A percentile compares a stretch with the other conserved stretches of the same genome.
Evolutionary conservation across 257 asterid genomes (phyloP).

Genomic region (Apocynum venetum): DNA sequence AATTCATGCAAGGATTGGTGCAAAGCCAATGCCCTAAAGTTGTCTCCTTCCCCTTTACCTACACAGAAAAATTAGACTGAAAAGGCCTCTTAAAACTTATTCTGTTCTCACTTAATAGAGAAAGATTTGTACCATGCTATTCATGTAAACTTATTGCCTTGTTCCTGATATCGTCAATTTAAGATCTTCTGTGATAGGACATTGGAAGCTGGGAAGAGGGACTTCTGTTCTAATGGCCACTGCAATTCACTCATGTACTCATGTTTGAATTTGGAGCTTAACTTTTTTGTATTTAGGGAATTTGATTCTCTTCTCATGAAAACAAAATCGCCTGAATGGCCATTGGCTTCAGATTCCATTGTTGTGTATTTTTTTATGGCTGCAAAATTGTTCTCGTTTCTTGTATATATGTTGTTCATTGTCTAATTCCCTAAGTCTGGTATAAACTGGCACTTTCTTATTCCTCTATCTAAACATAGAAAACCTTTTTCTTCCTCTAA

Average conservation of each 20-base stretch:
- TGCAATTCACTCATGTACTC: background rate
- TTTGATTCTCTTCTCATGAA: background rate
- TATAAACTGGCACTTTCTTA: background rate
- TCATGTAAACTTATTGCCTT: background rate
- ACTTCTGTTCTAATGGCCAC: background rate
- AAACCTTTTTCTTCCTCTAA: background rate
- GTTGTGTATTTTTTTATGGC: background rate
- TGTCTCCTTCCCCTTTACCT: background rate
- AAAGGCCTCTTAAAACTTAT: background rate
- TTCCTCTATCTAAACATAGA: constrained; percentile 1
- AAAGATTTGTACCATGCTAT: background rate
- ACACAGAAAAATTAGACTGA: background rate
- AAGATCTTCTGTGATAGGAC: background rate
- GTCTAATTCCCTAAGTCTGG: background rate
- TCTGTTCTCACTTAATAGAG: background rate
- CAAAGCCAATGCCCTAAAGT: background rate
- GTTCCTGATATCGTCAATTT: background rate
- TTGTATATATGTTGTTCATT: background rate
- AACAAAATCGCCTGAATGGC: background rate
- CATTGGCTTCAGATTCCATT: background rate
- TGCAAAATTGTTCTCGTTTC: background rate
- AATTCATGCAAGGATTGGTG: background rate
- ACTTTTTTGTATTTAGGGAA: background rate
- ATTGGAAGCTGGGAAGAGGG: background rate
- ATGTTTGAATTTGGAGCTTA: background rate